These are phyloP conservation scores for Chaetomium olivaceum DNA, from an alignment of 2,329 filamentous ascomycete genomes.

Conservation along the genomic window DNA sequence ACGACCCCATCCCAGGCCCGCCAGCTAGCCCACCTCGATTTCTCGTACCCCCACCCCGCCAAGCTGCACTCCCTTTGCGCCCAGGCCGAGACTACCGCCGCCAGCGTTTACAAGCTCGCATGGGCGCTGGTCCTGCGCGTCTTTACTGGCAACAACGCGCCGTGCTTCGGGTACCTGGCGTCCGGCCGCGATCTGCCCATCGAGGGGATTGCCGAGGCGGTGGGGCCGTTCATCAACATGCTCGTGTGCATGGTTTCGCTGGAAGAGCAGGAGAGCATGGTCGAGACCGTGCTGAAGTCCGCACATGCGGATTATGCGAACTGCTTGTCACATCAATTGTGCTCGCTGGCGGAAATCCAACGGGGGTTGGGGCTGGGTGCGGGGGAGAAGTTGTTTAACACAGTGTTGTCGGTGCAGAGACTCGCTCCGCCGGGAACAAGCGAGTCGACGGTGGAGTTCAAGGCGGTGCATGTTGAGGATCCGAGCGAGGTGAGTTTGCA, in stretches of 20 bases:
- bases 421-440: neutral
- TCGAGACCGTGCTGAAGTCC: constrained; percentile 5
- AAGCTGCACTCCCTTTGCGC: constrained; percentile 17
- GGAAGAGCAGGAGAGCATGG: constrained; percentile 1
- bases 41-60: constrained; percentile 11
- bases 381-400: constrained; percentile 20
- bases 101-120: constrained; percentile 18
- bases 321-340: constrained; percentile 19
- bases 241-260: constrained; percentile 30
- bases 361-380: constrained; percentile 11
- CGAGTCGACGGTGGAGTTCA: constrained; percentile 3
- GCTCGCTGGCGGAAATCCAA: constrained; percentile 19
- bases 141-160: constrained; percentile 17
- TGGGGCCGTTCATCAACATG: constrained; percentile 34
- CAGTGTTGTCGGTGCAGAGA: constrained; percentile 21
- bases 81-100: constrained; percentile 15
- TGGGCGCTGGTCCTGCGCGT: constrained; percentile 16
- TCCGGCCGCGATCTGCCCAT: constrained; percentile 31
- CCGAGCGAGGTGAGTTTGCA: constrained; percentile 16
- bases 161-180: constrained; percentile 32
- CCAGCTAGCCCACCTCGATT: constrained; percentile 17
- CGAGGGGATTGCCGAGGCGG: constrained; percentile 26
- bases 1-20: neutral
- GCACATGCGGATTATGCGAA: constrained; percentile 19
- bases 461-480: constrained; percentile 14